Percentiles rank a stretch among this genome's conserved stretches.
These are phyloP conservation scores for Coemansia sp. DNA, from an alignment of 192 early-diverging fungal species.

Conservation along the genomic window DNA sequence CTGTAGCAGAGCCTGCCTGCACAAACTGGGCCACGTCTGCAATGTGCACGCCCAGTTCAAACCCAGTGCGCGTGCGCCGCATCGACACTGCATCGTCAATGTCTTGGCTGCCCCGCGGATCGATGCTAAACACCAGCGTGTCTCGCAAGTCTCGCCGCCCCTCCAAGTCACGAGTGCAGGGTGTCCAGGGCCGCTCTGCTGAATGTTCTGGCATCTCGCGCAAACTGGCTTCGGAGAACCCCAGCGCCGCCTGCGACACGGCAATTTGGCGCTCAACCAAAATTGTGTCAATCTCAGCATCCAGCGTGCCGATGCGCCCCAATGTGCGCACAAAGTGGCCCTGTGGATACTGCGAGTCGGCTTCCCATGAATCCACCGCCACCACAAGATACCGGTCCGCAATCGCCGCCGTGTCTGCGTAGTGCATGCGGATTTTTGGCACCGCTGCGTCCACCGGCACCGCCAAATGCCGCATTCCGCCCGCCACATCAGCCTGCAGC, in stretches of 20 bases:
- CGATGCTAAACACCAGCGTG: conserved; percentile 65
- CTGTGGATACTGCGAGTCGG: conserved; percentile 70
- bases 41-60: conserved; percentile 77
- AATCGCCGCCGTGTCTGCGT: conserved; percentile 60
- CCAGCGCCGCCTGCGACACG: conserved; percentile 68
- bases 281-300: conserved; percentile 75
- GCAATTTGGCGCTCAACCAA: conserved; percentile 76
- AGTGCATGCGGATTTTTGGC: conserved; percentile 75
- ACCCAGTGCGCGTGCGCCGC: conserved; percentile 50
- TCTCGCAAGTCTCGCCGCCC: conserved; percentile 41
- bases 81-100: conserved; percentile 80
- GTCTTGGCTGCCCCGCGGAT: conserved; percentile 75
- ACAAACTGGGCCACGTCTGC: conserved; percentile 76
- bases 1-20: conserved; percentile 60
- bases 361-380: conserved; percentile 70
- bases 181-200: conserved; percentile 56
- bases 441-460: conserved; percentile 66
- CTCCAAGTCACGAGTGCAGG: conserved; percentile 33
- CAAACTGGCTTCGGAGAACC: conserved; percentile 63
- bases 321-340: conserved; percentile 74
- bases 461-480: conserved; percentile 62
- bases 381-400: conserved; percentile 69
- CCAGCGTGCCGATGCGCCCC: conserved; percentile 64
- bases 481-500: conserved; percentile 60
- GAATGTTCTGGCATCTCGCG: conserved; percentile 69